Base-by-base conservation (phyloP, 2,329 filamentous ascomycete species). In the Hymenoscyphus scutula region DNA sequence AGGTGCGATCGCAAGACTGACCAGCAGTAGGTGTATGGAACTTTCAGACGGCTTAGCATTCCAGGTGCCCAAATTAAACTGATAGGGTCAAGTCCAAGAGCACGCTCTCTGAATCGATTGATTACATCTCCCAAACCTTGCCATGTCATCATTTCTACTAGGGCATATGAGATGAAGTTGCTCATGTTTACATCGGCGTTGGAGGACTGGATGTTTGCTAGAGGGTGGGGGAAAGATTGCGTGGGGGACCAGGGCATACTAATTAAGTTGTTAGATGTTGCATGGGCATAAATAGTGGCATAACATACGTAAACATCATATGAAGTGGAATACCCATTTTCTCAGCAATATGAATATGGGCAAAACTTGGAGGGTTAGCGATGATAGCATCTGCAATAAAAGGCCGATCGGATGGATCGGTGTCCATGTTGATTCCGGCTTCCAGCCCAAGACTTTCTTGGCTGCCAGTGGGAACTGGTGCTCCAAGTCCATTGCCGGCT, bases 21-120 rank as follows among this genome's bases (percentile, higher is more conserved):
- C 92, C 93, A 97, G 76, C 92, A 95, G 73, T 97, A 98, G 0
- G 93, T 96, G 69, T 91, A 91, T 0, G 93, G 92, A 17, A 97
- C 83, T 55, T 84, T 84, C 34, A 97, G 78, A 34, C 91, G 86
- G 53, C 85, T 87, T 15, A 96, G 79, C 73, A 96, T 84, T 3
- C 89, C 90, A 8, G 93, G 92, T 2, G 90, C 93, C 84, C 89
- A 94, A 56, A 96, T 87, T 7, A 91, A 79, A 64, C 89, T 92
- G 51, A 97, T 81, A 0, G 89, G 84, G 53, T 95, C 89, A 0
- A 97, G 79, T 29, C 89, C 89, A 1, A 96, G 81, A 15, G 84
- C 84, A 63, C 87, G 87, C 67, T 89, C 87, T 59, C 93, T 83
- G 71, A 97, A 97, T 11, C 87, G 84, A 72, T 98, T 97, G 73